These are phyloP conservation scores for Alternaria hordeiaustralica DNA, from an alignment of 2,329 filamentous ascomycete genomes.

Conservation along the genomic window DNA sequence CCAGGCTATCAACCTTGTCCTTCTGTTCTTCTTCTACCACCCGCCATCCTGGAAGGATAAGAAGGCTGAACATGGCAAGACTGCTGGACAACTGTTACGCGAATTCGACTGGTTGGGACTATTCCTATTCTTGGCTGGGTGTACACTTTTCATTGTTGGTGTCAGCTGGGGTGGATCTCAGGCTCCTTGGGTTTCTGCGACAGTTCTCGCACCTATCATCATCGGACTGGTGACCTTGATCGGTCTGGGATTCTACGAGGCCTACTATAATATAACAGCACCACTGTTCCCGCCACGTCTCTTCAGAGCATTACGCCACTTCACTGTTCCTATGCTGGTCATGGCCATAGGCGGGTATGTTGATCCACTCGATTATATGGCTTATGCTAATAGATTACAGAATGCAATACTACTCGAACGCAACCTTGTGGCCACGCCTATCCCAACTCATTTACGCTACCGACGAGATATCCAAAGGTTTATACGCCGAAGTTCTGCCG, in stretches of 20 bases:
- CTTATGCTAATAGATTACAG: fast-evolving
- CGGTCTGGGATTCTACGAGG: constrained; percentile 37
- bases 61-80: constrained; percentile 36
- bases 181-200: constrained; percentile 34
- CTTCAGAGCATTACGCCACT: constrained; percentile 35
- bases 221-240: constrained; percentile 33
- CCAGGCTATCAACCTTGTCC: constrained; percentile 30
- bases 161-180: constrained; percentile 36
- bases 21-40: constrained; percentile 43
- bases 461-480: constrained; percentile 38
- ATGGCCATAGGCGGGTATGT: constrained; percentile 35
- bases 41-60: constrained; percentile 49
- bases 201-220: constrained; percentile 32
- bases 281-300: constrained; percentile 40
- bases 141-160: constrained; percentile 41
- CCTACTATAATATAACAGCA: constrained; percentile 28
- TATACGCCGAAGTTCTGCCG: constrained; percentile 35
- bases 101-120: constrained; percentile 41
- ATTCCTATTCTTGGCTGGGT: constrained; percentile 36
- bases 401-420: constrained; percentile 42
- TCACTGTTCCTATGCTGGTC: constrained; percentile 38
- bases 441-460: constrained; percentile 37
- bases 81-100: constrained; percentile 24
- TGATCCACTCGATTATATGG: fast-evolving
- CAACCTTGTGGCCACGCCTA: constrained; percentile 35